Conservation (phyloP, 495 filamentous ascomycete species). For the Hamigera avellanea region DNA sequence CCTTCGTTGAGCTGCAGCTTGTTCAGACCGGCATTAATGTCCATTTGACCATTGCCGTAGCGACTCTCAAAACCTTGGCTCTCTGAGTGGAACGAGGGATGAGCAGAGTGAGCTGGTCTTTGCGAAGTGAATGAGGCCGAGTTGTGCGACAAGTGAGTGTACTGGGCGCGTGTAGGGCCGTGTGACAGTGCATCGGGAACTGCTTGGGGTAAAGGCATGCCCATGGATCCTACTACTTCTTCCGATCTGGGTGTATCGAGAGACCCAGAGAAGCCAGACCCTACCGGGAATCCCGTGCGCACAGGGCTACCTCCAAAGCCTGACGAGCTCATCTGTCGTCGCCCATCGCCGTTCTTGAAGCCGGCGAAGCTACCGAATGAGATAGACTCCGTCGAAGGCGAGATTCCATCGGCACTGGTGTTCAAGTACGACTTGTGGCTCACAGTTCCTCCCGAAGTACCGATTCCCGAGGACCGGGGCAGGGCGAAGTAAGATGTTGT, state of each 20-base stretch:
- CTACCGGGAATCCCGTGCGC: slow-evolving; percentile 17
- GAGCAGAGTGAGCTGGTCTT: slow-evolving; percentile 21
- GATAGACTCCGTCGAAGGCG: slow-evolving; percentile 24
- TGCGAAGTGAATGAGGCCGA: slow-evolving; percentile 24
- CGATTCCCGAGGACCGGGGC: slow-evolving; percentile 20
- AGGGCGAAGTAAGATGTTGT: slow-evolving; percentile 29
- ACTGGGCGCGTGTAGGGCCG: slow-evolving; percentile 14
- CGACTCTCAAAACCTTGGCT: slow-evolving; percentile 23
- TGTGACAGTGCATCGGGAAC: slow-evolving; percentile 21
- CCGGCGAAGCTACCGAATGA: slow-evolving; percentile 18
- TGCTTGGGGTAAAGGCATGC: slow-evolving; percentile 18
- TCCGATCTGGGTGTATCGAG: slow-evolving; percentile 21
- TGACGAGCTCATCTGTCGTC: slow-evolving; percentile 20
- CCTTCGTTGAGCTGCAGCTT: slow-evolving; percentile 26
- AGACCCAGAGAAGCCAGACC: slow-evolving; percentile 17
- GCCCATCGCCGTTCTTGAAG: slow-evolving; percentile 19
- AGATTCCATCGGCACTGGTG: slow-evolving; percentile 19
- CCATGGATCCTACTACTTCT: slow-evolving; percentile 16
- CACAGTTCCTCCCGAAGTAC: slow-evolving; percentile 9
- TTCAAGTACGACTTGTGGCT: slow-evolving; percentile 25
- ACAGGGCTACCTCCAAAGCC: slow-evolving; percentile 21
- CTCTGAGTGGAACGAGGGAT: slow-evolving; percentile 32
- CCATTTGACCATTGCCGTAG: slow-evolving; percentile 18
- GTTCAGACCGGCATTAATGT: slow-evolving; percentile 20
- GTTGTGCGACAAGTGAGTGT: slow-evolving; percentile 28